Conservation (phyloP, 768 basidiomycete genomes). For the Russula virescens region DNA sequence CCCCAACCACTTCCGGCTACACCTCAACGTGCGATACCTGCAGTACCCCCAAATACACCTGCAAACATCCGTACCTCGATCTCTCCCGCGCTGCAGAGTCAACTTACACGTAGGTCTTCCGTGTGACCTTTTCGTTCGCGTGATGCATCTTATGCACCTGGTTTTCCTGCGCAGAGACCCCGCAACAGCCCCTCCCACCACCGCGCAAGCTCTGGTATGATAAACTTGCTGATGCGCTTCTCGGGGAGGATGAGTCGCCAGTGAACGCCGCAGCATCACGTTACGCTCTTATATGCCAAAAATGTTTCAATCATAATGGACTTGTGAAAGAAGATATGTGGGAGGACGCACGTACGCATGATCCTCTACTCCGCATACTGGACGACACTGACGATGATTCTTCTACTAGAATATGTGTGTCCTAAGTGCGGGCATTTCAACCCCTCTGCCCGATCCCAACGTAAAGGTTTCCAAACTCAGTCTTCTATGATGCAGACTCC, state of each 20-base stretch:
- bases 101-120: slow-evolving; percentile 36
- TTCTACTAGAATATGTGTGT: slow-evolving; percentile 67
- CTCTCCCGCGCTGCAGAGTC: slow-evolving; percentile 31
- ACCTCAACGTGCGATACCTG: slow-evolving; percentile 27
- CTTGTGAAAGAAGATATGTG: slow-evolving; percentile 77
- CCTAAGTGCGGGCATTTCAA: slow-evolving; percentile 87
- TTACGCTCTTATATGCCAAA: slow-evolving; percentile 86
- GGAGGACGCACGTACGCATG: slow-evolving; percentile 73
- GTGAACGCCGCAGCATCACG: slow-evolving; percentile 37
- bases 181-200: slow-evolving; percentile 40
- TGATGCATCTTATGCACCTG: not conserved
- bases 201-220: slow-evolving; percentile 80
- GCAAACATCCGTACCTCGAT: slow-evolving; percentile 20
- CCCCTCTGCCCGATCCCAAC: slow-evolving; percentile 33
- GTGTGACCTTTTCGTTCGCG: not conserved
- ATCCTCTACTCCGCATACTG: not conserved
- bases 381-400: not conserved
- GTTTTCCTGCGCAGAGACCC: slow-evolving; percentile 29
- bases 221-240: slow-evolving; percentile 77
- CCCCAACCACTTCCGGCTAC: slow-evolving; percentile 29
- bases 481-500: slow-evolving; percentile 6
- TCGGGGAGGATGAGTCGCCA: slow-evolving; percentile 68
- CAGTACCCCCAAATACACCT: slow-evolving; percentile 25
- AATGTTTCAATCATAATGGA: slow-evolving; percentile 85
- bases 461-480: not conserved